phyloP scores from a whole-genome alignment of 2,329 filamentous ascomycete genomes.

The Aspergillus sp. region DNA sequence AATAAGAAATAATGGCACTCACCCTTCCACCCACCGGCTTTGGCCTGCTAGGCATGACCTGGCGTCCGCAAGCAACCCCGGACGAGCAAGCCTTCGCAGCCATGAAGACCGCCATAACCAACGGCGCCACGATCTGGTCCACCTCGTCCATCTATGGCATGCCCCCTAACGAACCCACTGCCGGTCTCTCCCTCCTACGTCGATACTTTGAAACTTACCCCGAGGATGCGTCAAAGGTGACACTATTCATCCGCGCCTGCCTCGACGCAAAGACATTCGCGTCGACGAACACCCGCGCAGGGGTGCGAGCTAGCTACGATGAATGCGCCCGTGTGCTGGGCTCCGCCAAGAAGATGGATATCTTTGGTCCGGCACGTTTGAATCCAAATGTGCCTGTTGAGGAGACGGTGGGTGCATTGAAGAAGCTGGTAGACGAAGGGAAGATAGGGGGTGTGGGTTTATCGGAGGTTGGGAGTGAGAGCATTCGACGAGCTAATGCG shows the following conservation, averaged over 20 bases:
- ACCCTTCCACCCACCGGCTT: not conserved
- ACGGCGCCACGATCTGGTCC: not conserved
- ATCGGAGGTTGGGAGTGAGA: not conserved
- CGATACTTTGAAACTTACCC: not conserved
- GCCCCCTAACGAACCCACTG: not conserved
- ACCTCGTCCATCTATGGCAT: not conserved
- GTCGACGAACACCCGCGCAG: not conserved
- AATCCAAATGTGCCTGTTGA: not conserved
- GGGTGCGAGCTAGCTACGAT: not conserved
- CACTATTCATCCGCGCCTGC: not conserved
- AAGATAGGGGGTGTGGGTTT: not conserved
- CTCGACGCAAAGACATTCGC: not conserved
- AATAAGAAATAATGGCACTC: too few species aligned
- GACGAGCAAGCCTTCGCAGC: not conserved
- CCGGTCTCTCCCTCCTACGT: not conserved
- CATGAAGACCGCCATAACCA: not conserved
- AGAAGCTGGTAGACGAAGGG: not conserved
- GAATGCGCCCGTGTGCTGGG: not conserved
- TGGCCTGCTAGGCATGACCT: not conserved
- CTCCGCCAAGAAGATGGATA: not conserved
- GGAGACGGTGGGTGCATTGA: not conserved
- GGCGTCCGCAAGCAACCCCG: not conserved
- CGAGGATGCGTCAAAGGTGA: not conserved
- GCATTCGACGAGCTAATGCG: not conserved
- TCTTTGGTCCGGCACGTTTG: not conserved